phyloP scores from a whole-genome alignment of 139 green algal species.

The Picochlorum sp. region DNA sequence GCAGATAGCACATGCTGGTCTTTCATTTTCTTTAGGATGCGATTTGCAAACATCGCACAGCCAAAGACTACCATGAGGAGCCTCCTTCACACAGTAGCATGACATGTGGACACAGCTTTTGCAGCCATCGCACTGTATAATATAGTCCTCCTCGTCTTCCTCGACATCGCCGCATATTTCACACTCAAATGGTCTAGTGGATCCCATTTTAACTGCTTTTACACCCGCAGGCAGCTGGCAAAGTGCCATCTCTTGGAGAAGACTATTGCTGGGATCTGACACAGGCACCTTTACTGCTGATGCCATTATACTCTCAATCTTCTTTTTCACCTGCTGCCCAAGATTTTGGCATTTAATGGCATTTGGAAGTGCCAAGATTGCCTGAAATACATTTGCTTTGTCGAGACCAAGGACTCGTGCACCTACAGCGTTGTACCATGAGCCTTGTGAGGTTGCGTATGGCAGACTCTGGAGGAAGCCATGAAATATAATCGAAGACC shows the following conservation, averaged over 20 bases:
- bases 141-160: slow-evolving; percentile 39
- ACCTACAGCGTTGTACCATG: neutral
- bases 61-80: slow-evolving; percentile 45
- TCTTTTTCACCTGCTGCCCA: neutral
- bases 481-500: neutral
- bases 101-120: slow-evolving; percentile 57
- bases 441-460: neutral
- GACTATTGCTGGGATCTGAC: slow-evolving; percentile 5
- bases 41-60: slow-evolving; percentile 56
- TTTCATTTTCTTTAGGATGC: neutral
- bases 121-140: slow-evolving; percentile 72
- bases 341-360: neutral
- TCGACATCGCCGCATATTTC: slow-evolving; percentile 56
- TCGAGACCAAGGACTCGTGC: neutral
- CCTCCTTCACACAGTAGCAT: slow-evolving; percentile 52
- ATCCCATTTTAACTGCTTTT: neutral
- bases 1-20: slow-evolving; percentile 56
- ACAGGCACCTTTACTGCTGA: slow-evolving; percentile 38
- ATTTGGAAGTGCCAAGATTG: neutral
- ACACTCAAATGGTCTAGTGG: slow-evolving; percentile 23
- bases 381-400: neutral
- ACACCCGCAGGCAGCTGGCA: slow-evolving; percentile 44
- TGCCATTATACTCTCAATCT: slow-evolving; percentile 29
- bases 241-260: slow-evolving; percentile 17
- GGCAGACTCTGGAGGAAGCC: neutral